phyloP scores from a whole-genome alignment of 306 rosid genomes.

The Spatholobus suberectus region DNA sequence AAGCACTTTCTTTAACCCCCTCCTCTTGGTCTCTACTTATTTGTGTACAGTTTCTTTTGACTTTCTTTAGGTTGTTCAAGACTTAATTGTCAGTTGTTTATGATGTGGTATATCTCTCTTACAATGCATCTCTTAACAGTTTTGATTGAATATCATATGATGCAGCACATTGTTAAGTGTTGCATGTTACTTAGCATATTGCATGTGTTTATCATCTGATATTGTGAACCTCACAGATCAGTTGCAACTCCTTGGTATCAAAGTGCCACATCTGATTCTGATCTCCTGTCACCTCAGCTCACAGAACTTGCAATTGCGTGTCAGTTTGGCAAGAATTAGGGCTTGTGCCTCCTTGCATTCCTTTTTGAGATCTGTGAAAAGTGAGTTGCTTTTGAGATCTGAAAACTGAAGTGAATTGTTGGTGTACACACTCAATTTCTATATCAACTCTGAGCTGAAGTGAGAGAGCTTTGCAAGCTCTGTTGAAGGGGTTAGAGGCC shows the following conservation, averaged over 20 bases:
- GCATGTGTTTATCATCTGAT: neutral
- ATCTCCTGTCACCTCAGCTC: slow-evolving; percentile 28
- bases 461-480: neutral
- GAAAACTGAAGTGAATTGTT: neutral
- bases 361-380: slow-evolving; percentile 31
- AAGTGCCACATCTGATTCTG: slow-evolving; percentile 8
- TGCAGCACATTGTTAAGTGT: neutral
- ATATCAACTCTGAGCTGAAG: neutral
- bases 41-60: neutral
- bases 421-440: neutral
- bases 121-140: neutral
- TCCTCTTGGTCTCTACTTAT: neutral
- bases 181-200: neutral
- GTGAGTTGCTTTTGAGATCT: slow-evolving; percentile 14
- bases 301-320: neutral
- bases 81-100: neutral
- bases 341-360: neutral
- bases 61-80: neutral
- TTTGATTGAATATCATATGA: slow-evolving; percentile 13
- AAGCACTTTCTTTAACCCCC: neutral
- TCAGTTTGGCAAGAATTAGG: neutral
- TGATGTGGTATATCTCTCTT: neutral
- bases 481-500: neutral
- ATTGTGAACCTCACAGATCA: slow-evolving; percentile 10
- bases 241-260: neutral